Evolutionary conservation across 129 eudicot species (phyloP), one percentile per base, ranked within the genome.

Genomic region (Flaveria brownii): DNA sequence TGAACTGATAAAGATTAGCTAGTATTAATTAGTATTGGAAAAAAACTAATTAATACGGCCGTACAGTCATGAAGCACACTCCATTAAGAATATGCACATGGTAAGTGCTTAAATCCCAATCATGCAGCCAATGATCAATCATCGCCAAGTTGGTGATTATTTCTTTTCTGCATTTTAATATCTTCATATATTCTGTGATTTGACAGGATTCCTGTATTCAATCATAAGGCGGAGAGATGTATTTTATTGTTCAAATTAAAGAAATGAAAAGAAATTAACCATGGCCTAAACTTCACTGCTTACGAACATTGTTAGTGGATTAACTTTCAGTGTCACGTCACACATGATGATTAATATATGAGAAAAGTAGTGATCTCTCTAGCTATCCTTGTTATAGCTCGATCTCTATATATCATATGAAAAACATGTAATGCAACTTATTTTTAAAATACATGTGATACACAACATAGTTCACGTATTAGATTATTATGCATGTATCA

Each of bases 81-180:
- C 73, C 68, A 22, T 9, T 15, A 72, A 60, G 78, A 72, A 79
- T 79, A 79, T 79, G 68, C 78, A 65, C 46, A 79, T 52, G 20
- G 12, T 6, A 49, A 64, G 72, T 64, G 83, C 68, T 80, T 65
- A 51, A 73, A 80, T 73, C 78, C 83, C 73, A 80, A 52, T 61
- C 83, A 80, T 54, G 83, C 69, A 80, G 74, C 83, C 83, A 80
- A 80, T 80, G 83, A 73, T 80, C 42, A 80, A 65, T 73, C 83
- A 65, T 80, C 51, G 52, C 65, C 70, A 73, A 65, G 69, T 73
- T 79, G 67, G 74, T 49, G 78, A 63, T 46, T 64, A 22, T 79
- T 60, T 72, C 78, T 39, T 79, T 79, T 72, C 47, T 2, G 41
- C 6, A 64, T 41, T 41, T 65, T 39, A n/a, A 64, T 50, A 23